Evolutionary conservation across 169 alveolate genomes (phyloP).

Genomic region (Babesia caballi): DNA sequence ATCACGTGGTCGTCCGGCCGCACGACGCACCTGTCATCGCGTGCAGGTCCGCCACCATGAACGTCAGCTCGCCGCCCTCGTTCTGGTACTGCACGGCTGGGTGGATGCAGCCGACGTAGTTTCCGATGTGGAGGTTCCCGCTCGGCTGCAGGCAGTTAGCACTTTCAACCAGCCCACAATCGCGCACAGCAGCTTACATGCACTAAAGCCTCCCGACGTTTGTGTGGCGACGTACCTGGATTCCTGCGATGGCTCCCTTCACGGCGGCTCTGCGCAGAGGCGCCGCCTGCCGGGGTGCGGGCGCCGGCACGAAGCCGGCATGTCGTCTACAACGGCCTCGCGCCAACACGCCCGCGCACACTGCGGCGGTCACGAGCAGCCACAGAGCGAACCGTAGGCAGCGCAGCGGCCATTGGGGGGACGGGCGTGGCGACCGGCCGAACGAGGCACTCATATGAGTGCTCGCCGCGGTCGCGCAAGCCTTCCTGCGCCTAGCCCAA

Average conservation of each 20-base stretch:
- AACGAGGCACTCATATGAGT: too few relatives aligned
- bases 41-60: slow-evolving; percentile 61
- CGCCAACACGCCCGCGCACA: neutral
- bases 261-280: neutral
- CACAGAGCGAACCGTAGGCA: neutral
- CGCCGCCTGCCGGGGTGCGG: neutral
- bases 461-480: too few relatives aligned
- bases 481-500: too few relatives aligned
- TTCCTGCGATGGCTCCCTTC: slow-evolving; percentile 22
- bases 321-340: neutral
- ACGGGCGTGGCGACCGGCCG: too few relatives aligned
- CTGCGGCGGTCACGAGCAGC: neutral
- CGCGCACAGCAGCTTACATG: too few relatives aligned
- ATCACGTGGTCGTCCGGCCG: too few relatives aligned
- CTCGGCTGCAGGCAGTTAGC: slow-evolving; percentile 36
- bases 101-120: slow-evolving; percentile 62
- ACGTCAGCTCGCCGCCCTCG: slow-evolving; percentile 5
- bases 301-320: neutral
- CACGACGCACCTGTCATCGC: slow-evolving; percentile 34
- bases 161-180: neutral
- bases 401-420: too few relatives aligned
- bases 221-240: slow-evolving; percentile 21
- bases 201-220: neutral
- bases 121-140: slow-evolving; percentile 65
- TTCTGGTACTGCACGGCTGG: slow-evolving; percentile 50